Conservation (phyloP, 2,329 filamentous ascomycete genomes). For the Fusarium proliferatum region DNA sequence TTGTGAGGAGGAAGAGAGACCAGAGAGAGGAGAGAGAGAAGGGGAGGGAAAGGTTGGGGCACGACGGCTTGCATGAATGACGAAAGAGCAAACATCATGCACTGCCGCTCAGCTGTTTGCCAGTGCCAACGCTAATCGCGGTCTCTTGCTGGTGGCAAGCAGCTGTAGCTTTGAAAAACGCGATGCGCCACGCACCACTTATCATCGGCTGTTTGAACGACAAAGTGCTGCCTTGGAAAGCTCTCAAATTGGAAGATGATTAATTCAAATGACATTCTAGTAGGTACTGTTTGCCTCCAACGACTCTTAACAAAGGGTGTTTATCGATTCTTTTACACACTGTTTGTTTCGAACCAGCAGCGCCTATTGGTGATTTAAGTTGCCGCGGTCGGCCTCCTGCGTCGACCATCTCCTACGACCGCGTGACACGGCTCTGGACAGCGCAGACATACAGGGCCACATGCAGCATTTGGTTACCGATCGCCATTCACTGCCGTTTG, state of each 20-base stretch:
- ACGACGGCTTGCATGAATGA: neutral
- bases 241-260: fast-evolving
- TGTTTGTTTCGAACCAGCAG: neutral
- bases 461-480: fast-evolving
- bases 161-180: fast-evolving
- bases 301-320: neutral
- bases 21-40: neutral
- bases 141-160: neutral
- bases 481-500: neutral
- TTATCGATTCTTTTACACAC: neutral
- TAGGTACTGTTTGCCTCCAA: neutral
- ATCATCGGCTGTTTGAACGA: neutral
- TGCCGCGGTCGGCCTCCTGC: neutral
- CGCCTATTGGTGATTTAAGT: neutral
- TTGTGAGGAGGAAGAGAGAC: neutral
- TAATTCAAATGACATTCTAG: neutral
- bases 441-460: no score
- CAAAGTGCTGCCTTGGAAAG: neutral
- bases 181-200: neutral
- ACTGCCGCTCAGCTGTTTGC: neutral
- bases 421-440: no score
- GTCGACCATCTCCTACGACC: no score
- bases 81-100: neutral
- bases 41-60: neutral
- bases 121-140: neutral